phyloP scores from a whole-genome alignment of 1,284 basidiomycete species.

The Volvariella surrecta region DNA sequence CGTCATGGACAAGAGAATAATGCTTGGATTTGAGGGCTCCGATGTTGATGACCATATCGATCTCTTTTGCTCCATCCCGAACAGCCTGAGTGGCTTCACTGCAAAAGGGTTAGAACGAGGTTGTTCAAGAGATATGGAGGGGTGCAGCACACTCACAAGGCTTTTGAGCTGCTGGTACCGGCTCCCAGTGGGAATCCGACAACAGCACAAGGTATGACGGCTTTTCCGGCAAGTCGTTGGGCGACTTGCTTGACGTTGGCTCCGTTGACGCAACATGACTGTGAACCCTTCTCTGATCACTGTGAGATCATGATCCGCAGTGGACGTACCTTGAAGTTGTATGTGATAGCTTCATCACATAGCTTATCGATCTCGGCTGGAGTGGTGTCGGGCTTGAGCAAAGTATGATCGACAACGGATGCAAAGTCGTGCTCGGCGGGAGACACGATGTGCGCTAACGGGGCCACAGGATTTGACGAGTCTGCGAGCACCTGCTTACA shows the following conservation, averaged over 20 bases:
- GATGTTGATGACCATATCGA: conserved; percentile 40
- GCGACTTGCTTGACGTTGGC: conserved; percentile 30
- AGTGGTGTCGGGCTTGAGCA: conserved; percentile 39
- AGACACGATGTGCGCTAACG: conserved; percentile 15
- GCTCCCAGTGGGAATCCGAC: conserved; percentile 41
- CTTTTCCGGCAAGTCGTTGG: conserved; percentile 25
- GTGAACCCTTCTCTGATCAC: neutral
- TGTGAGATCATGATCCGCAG: conserved; percentile 1
- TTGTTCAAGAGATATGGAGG: neutral
- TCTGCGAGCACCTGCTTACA: too few relatives aligned
- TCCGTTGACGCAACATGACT: conserved; percentile 44
- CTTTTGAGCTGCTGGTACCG: conserved; percentile 28
- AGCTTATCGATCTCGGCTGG: conserved; percentile 32
- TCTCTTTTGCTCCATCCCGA: conserved; percentile 33
- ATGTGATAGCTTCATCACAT: conserved; percentile 34
- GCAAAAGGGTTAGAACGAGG: conserved; percentile 1
- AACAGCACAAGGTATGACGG: conserved; percentile 32
- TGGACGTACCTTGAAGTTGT: conserved; percentile 33
- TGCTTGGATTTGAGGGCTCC: conserved; percentile 31
- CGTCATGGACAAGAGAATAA: conserved; percentile 27
- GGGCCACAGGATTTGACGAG: too few relatives aligned
- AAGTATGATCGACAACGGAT: conserved; percentile 33
- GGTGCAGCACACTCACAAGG: conserved; percentile 29
- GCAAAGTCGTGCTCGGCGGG: conserved; percentile 23
- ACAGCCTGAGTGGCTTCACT: conserved; percentile 38